phyloP scores from a whole-genome alignment of 495 filamentous ascomycete genomes.

The Xylaria bambusicola region DNA sequence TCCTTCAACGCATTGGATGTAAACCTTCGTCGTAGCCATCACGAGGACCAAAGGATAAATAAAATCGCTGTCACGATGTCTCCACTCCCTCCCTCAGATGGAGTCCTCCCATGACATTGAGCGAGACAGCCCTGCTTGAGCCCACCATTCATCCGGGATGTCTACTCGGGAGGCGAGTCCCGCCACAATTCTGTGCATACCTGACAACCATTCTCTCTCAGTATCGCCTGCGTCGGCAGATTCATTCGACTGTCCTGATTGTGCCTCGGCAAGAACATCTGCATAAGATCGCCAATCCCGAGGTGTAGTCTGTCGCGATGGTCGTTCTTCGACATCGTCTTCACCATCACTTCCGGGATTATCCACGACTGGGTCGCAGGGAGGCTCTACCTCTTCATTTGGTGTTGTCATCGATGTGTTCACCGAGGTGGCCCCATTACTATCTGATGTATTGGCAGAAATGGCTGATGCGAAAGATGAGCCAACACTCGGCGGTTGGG shows the following conservation, averaged over 20 bases:
- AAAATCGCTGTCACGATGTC: no score
- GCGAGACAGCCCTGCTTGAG: slow-evolving; percentile 66
- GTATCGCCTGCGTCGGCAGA: slow-evolving; percentile 27
- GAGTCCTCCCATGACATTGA: slow-evolving; percentile 50
- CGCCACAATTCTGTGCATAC: slow-evolving; percentile 69
- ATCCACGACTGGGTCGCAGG: slow-evolving; percentile 45
- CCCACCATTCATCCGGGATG: slow-evolving; percentile 79
- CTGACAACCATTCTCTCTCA: slow-evolving; percentile 54
- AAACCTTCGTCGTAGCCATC: not conserved
- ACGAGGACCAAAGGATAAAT: no score
- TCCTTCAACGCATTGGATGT: no score
- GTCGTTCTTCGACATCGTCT: slow-evolving; percentile 19
- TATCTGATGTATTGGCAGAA: slow-evolving; percentile 39
- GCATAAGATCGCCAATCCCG: slow-evolving; percentile 36
- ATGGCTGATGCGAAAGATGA: slow-evolving; percentile 76
- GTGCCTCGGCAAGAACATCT: slow-evolving; percentile 30
- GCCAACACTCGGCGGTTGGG: slow-evolving; percentile 73
- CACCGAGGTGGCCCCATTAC: slow-evolving; percentile 34
- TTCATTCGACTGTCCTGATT: slow-evolving; percentile 14
- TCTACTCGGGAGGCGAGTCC: slow-evolving; percentile 66
- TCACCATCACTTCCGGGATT: slow-evolving; percentile 39
- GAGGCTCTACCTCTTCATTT: slow-evolving; percentile 34
- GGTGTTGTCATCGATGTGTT: slow-evolving; percentile 40
- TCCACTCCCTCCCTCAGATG: slow-evolving; percentile 19
- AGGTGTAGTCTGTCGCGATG: slow-evolving; percentile 1